A percentile compares a stretch with the other conserved stretches of the same genome.
Conservation (phyloP, 2,329 filamentous ascomycete genomes). For the Phialophora tarda region DNA sequence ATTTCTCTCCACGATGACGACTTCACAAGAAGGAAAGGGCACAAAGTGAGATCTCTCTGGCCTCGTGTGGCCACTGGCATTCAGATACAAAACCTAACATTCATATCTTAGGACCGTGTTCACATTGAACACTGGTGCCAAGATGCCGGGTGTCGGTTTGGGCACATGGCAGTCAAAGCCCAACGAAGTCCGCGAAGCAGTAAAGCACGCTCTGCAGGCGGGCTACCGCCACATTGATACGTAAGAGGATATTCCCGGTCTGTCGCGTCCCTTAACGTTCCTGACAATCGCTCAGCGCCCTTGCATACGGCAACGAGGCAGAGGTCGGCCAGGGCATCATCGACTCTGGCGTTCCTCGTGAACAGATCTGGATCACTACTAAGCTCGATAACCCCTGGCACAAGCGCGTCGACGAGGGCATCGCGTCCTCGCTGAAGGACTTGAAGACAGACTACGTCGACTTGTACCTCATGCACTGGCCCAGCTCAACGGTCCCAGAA, state of each 20-base stretch:
- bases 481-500: constrained; percentile 41
- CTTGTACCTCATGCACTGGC: constrained; percentile 70
- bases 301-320: constrained; percentile 77
- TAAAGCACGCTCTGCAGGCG: constrained; percentile 68
- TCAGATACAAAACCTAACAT: constrained; percentile 12
- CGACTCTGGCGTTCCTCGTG: constrained; percentile 67
- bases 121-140: constrained; percentile 48
- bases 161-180: constrained; percentile 80
- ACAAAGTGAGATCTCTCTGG: constrained; percentile 32
- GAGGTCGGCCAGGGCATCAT: constrained; percentile 71
- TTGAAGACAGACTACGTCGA: constrained; percentile 71
- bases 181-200: constrained; percentile 71
- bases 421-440: constrained; percentile 65
- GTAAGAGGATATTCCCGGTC: constrained; percentile 32
- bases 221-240: constrained; percentile 81
- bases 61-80: not conserved
- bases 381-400: constrained; percentile 84
- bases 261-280: not conserved
- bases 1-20: constrained; percentile 31
- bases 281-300: constrained; percentile 52
- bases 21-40: constrained; percentile 34
- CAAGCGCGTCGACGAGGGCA: constrained; percentile 66
- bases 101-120: constrained; percentile 37
- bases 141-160: constrained; percentile 67
- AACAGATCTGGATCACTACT: constrained; percentile 74